Evolutionary conservation across 495 filamentous ascomycete genomes (phyloP).

Genomic region (Chlorociboria aeruginascens): DNA sequence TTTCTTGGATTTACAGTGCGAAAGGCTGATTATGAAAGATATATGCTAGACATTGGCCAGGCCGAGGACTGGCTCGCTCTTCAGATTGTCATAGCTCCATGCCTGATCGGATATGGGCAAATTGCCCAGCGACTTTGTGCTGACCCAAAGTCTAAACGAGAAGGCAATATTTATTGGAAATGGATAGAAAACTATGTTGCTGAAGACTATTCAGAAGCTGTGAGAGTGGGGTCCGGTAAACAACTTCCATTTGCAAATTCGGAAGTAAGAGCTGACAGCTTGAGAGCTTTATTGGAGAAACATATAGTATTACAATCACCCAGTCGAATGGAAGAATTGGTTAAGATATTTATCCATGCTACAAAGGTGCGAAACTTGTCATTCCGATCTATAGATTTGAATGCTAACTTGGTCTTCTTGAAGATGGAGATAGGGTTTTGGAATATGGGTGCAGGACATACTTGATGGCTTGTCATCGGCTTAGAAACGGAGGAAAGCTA

Average conservation of each 20-base stretch:
- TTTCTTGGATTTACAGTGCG: neutral
- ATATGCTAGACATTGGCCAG: constrained; percentile 79
- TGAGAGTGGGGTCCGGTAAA: constrained; percentile 54
- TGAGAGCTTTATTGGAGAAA: constrained; percentile 55
- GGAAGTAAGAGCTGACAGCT: neutral
- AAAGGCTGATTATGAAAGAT: constrained; percentile 33
- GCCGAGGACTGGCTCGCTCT: constrained; percentile 77
- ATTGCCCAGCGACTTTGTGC: constrained; percentile 56
- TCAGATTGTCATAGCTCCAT: constrained; percentile 73
- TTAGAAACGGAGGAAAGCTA: too few relatives aligned
- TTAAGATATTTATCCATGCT: constrained; percentile 71
- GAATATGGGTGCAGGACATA: constrained; percentile 55
- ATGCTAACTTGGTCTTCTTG: constrained; percentile 15
- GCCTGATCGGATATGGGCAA: constrained; percentile 73
- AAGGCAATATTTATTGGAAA: constrained; percentile 72
- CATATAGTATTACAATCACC: constrained; percentile 59
- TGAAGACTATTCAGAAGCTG: constrained; percentile 61
- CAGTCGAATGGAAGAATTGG: constrained; percentile 65
- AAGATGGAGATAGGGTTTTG: constrained; percentile 83
- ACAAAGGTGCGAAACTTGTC: constrained; percentile 46
- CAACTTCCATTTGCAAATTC: neutral
- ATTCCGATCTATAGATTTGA: neutral
- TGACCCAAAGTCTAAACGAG: constrained; percentile 39
- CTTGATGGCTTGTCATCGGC: neutral
- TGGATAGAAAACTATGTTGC: constrained; percentile 84